These are phyloP conservation scores for Pseudozyma tsukubaensis DNA, from an alignment of 1,284 basidiomycete species.

Conservation along the genomic window DNA sequence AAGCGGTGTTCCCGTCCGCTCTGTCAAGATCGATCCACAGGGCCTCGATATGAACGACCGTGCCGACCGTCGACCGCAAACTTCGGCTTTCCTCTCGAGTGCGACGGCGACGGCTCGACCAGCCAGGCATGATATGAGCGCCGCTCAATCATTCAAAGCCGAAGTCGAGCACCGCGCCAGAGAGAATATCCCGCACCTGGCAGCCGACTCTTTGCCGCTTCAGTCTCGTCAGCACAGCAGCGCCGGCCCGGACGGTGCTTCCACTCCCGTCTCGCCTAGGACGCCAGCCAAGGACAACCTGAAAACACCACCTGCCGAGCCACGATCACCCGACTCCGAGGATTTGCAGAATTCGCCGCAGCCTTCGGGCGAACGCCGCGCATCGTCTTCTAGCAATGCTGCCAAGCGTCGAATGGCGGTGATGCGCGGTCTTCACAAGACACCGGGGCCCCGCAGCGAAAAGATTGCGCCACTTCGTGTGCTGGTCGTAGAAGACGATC, in stretches of 20 bases:
- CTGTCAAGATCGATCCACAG: conserved; percentile 67
- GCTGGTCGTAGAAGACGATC: conserved; percentile 73
- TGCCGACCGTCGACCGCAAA: conserved; percentile 22
- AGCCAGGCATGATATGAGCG: conserved; percentile 13
- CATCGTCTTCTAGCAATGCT: conserved; percentile 30
- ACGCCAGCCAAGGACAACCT: conserved; percentile 9
- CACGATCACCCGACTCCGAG: conserved; percentile 24
- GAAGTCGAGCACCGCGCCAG: conserved; percentile 37
- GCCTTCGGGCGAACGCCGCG: conserved; percentile 15
- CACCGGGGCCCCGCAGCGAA: conserved; percentile 15
- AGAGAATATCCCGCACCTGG: conserved; percentile 24
- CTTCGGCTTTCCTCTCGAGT: conserved; percentile 25
- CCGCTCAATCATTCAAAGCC: conserved; percentile 43
- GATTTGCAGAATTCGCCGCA: conserved; percentile 10
- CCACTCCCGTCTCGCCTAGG: conserved; percentile 8
- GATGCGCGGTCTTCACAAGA: conserved; percentile 43
- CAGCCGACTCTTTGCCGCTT: conserved; percentile 14
- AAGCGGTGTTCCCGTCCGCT: conserved; percentile 69
- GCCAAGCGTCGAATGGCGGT: conserved; percentile 37
- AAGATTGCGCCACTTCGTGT: conserved; percentile 53
- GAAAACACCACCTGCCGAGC: not conserved
- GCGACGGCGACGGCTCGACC: conserved; percentile 19
- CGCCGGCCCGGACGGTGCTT: not conserved
- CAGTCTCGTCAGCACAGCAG: conserved; percentile 10
- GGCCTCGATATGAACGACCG: conserved; percentile 39